Base-by-base conservation (phyloP, 2,329 filamentous ascomycete species). In the Rachicladosporium sp. region DNA sequence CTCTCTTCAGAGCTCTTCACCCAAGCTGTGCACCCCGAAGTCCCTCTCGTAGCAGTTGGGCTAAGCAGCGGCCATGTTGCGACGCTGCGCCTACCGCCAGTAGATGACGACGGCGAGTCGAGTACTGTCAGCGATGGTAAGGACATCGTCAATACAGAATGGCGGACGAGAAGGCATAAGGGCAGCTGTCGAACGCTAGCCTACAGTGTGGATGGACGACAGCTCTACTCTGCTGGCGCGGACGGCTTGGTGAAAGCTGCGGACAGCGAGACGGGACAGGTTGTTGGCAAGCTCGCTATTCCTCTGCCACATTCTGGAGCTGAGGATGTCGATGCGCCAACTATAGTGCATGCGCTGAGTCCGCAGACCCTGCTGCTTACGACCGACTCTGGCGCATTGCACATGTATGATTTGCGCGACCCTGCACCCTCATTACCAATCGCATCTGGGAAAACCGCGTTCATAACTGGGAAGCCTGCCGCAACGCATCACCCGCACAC, bases 81-180 rank as follows among this genome's bases (percentile, higher is more conserved):
- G 60, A 83, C 80, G 32, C 88, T 86, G 55, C 77, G 81, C 36
- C 70, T 96, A 19, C 76, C 76, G 4, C 67, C 63, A 38, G 63
- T 64, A 32, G 66, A 67, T 31, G 71, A 73, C 21, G 71, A 74
- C 9, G 59, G 55, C 2, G 62, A 58, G 4, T 58, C 50, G 6
- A 41, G 55, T 27, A 36, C 52, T 35, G 67, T 67, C 13, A 67
- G 69, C 50, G 71, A 68, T 51, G 86, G 85, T 8, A 81, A 74
- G 46, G 82, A 80, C 33, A 76, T 80, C 41, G 82, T 96, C 46
- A 82, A 88, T 50, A 85, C 80, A 0, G 67, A 79, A 43, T 98
- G 91, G 91, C 75, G 76, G 52, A 96, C 91, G 4, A 73, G 79
- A 50, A 74, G 91, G 45, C 91, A 98, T 66, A 93, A 94, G 68